Conservation (phyloP, 2,329 filamentous ascomycete genomes). For the Apiospora malaysiana region DNA sequence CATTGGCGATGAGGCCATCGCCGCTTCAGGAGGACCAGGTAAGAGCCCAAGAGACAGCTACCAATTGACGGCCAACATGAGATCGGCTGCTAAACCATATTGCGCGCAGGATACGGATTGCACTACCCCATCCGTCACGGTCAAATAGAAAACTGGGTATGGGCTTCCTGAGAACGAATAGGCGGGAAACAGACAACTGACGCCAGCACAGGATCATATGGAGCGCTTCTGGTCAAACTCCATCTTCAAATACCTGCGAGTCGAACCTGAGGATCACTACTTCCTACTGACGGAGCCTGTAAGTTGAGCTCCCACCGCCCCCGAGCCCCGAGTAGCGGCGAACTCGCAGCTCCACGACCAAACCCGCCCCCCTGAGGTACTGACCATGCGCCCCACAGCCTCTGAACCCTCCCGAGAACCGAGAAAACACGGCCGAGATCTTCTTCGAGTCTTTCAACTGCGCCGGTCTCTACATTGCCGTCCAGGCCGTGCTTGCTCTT, state of each 20-base stretch:
- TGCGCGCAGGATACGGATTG: slow-evolving; percentile 78
- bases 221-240: slow-evolving; percentile 99
- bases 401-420: slow-evolving; percentile 96
- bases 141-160: slow-evolving; percentile 98
- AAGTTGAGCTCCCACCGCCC: slow-evolving; percentile 42
- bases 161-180: slow-evolving; percentile 32
- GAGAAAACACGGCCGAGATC: slow-evolving; percentile 98
- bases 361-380: not conserved
- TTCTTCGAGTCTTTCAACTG: slow-evolving; percentile 99
- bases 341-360: not conserved
- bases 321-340: not conserved
- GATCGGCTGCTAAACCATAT: slow-evolving; percentile 20
- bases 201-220: slow-evolving; percentile 81
- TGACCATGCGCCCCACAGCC: slow-evolving; percentile 60
- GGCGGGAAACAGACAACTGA: slow-evolving; percentile 35
- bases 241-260: slow-evolving; percentile 98
- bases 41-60: slow-evolving; percentile 43
- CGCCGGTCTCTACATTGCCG: slow-evolving; percentile 96
- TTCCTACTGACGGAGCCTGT: slow-evolving; percentile 98
- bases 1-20: slow-evolving; percentile 94
- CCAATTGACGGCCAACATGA: not conserved
- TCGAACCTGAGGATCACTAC: slow-evolving; percentile 98
- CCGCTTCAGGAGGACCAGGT: slow-evolving; percentile 84
- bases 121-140: slow-evolving; percentile 98
- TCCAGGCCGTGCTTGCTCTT: slow-evolving; percentile 94